Base-by-base conservation (phyloP, 2,329 filamentous ascomycete genomes). In the Alternaria novae-zelandiae region DNA sequence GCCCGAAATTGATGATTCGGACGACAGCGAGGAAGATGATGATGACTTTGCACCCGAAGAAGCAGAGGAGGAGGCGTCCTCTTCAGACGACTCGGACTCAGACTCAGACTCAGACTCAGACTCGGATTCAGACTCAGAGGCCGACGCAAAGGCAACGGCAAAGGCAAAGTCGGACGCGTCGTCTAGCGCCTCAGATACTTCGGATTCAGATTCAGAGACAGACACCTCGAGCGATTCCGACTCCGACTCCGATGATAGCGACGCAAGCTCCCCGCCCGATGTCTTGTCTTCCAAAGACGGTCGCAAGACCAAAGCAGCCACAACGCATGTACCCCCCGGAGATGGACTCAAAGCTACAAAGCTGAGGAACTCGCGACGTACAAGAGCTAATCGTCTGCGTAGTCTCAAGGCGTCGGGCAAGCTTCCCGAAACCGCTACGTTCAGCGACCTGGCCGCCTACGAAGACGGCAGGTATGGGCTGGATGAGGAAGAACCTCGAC, bases 351-450 rank as follows among this genome's bases (percentile, higher is more conserved):
- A 73, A 21, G 70, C 74, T 17, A 91, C 89, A 0, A 83, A 84
- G 54, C 79, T 79, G 23, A 85, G 88, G 64, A 91, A 91, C 67
- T 71, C 79, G 28, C 83, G 89, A 43, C 83, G 83, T 44, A 84
- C 84, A 59, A 78, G 85, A 56, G 77, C 81, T 43, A 84, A 84
- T 60, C 80, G 81, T 60, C 78, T 90, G 11, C 78, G 79, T 5
- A 81, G 82, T 59, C 79, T 90, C 8, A 88, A 89, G 69, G 75
- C 82, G 17, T 76, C 83, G n/a, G 87, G 86, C 1, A 72, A 84
- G 12, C 76, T 91, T 9, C 83, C 83, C 20, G 66, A 78, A 25
- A 75, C 83, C 59, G 87, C 88, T 6, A 84, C 83, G 54, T 81
- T 86, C 45, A 73, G 78, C 11, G 85, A 87, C 59, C 76, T 89